These are phyloP conservation scores for Thamnidium elegans DNA, from an alignment of 192 early-diverging fungal species.

Conservation along the genomic window DNA sequence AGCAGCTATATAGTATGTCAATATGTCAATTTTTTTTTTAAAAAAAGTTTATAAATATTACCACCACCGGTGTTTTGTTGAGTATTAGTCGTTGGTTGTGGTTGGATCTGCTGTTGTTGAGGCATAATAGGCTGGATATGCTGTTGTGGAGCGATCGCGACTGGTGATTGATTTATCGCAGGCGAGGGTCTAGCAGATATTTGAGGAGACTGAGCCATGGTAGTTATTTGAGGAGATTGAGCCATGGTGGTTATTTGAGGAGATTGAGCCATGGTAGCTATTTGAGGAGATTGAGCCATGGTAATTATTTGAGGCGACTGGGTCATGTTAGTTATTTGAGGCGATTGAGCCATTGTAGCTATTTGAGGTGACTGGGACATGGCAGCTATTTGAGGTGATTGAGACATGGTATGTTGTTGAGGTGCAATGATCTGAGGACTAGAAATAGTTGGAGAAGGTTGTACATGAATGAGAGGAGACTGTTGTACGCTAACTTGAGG, in stretches of 20 bases:
- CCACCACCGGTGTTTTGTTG: neutral
- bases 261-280: no score
- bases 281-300: no score
- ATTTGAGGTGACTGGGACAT: no score
- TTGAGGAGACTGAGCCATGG: no score
- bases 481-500: neutral
- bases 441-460: neutral
- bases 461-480: neutral
- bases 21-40: neutral
- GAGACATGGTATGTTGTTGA: neutral
- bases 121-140: slow-evolving; percentile 1
- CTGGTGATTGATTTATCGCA: neutral
- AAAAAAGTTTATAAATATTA: neutral
- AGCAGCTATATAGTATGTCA: neutral
- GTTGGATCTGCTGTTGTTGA: neutral
- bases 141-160: neutral
- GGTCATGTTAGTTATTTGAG: no score
- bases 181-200: neutral
- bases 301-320: no score
- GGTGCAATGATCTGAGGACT: neutral
- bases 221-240: no score
- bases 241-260: no score
- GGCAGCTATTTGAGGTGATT: no score
- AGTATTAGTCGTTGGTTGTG: neutral
- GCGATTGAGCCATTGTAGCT: no score